Base-by-base conservation (phyloP, 352 stramenopile species). In the Phytophthora crassamura region DNA sequence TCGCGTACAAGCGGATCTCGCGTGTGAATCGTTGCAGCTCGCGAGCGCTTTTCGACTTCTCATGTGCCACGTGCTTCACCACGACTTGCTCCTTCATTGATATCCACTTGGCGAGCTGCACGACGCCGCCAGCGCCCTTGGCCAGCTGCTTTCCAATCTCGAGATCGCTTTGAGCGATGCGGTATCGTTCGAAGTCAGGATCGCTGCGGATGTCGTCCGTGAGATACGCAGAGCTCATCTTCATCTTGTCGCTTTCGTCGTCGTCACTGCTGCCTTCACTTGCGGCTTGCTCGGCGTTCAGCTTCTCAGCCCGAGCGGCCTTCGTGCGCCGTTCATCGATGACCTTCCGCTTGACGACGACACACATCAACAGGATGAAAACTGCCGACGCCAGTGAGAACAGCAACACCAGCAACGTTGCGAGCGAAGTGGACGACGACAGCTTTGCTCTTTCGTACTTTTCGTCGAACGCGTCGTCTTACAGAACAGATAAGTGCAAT, bases 91-190 rank as follows among this genome's bases (percentile, higher is more conserved):
- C 52, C 0, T 68, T 58, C 10, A 49, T 57, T 7, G 69, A 52
- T 32, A 62, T 63, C 38, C 81, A 59, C 2, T 51, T 69, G 18
- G 78, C 78, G 10, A 81, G 54, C 30, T 85, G 71, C 12, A 89
- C 78, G 18, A 89, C 62, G 7, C 80, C 82, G n/a, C 74, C 83
- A 32, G 76, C 82, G 15, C 82, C 82, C 33, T 86, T 84, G 1
- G 78, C 78, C 7, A 91, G 42, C 28, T 75, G 55, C 40, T 69
- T 68, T 7, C 58, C 34, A 41, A 65, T 51, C n/a, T 61, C 40
- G 5, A 91, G 62, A 5, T 87, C 69, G 15, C 66, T 70, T 49
- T 85, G 78, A 10, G 80, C 50, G 33, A 91, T 78, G 18, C 82
- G 78, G n/a, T 77, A 75, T 18, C 72, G 58, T 18, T 72, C 59